Percentiles rank a stretch among this genome's conserved stretches.
phyloP scores from a whole-genome alignment of 306 rosid species.

The Macrotyloma uniflorum region DNA sequence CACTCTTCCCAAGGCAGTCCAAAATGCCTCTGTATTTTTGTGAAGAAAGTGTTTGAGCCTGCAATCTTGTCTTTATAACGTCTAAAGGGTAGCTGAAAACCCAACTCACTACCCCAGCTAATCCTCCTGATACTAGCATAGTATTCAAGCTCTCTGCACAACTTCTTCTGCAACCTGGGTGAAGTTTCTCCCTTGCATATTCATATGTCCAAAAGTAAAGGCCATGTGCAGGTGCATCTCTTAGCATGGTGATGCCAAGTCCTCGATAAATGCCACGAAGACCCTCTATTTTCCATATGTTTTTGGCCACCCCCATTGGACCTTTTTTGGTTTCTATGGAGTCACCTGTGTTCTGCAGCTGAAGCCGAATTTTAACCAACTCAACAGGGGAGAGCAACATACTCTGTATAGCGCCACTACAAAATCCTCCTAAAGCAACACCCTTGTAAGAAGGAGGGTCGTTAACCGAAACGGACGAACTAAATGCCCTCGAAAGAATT shows the following conservation, averaged over 20 bases:
- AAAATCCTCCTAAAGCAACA: constrained; percentile 75
- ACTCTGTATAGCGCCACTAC: constrained; percentile 71
- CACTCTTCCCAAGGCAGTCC: constrained; percentile 66
- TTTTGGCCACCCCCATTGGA: constrained; percentile 53
- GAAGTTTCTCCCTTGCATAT: constrained; percentile 70
- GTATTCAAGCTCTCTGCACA: constrained; percentile 63
- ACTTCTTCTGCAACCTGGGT: constrained; percentile 70
- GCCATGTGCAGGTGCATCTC: constrained; percentile 79
- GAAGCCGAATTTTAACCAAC: constrained; percentile 75
- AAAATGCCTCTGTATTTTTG: constrained; percentile 58
- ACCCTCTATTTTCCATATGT: constrained; percentile 66
- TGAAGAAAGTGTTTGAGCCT: constrained; percentile 62
- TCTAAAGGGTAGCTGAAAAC: constrained; percentile 71
- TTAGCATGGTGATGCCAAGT: constrained; percentile 61
- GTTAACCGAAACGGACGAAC: constrained; percentile 29
- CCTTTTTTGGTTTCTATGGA: constrained; percentile 40
- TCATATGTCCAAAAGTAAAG: constrained; percentile 76
- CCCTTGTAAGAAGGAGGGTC: constrained; percentile 74
- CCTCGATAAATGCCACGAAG: constrained; percentile 70
- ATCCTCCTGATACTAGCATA: constrained; percentile 79
- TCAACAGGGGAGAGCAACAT: constrained; percentile 66
- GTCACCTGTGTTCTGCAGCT: constrained; percentile 48
- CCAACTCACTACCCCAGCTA: constrained; percentile 91
- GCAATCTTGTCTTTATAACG: constrained; percentile 80
- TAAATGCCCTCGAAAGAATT: constrained; percentile 56